These are phyloP conservation scores for Laburnicola sp. DNA, from an alignment of 2,329 filamentous ascomycete species.

Conservation along the genomic window DNA sequence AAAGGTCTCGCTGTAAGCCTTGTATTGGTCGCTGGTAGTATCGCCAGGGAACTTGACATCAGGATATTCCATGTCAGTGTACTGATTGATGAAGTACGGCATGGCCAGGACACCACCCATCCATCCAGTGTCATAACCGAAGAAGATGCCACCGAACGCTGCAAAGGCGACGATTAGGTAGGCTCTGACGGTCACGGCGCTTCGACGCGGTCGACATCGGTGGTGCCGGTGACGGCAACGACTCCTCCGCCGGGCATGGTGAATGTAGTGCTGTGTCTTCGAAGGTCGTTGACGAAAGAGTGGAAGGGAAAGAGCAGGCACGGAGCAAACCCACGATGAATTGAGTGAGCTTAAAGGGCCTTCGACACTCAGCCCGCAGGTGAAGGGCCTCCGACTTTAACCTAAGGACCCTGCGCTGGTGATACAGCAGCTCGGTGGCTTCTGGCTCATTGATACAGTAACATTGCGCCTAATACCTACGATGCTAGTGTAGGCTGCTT, in stretches of 20 bases:
- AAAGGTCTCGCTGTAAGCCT: slow-evolving; percentile 62
- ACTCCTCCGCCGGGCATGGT: slow-evolving; percentile 44
- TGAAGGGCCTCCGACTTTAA: slow-evolving; percentile 35
- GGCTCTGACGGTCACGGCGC: slow-evolving; percentile 53
- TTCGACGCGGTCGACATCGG: slow-evolving; percentile 60
- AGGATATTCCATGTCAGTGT: slow-evolving; percentile 38
- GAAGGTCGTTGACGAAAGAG: slow-evolving; percentile 9
- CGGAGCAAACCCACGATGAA: slow-evolving; percentile 27
- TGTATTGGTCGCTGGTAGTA: slow-evolving; percentile 60
- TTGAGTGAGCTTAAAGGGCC: slow-evolving; percentile 29
- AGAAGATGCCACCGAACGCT: slow-evolving; percentile 66
- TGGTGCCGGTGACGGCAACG: slow-evolving; percentile 41
- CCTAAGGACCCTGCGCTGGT: slow-evolving; percentile 28
- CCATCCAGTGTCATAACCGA: slow-evolving; percentile 79
- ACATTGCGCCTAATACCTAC: slow-evolving; percentile 31
- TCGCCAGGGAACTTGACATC: slow-evolving; percentile 45
- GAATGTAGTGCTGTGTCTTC: slow-evolving; percentile 18
- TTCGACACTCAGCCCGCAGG: slow-evolving; percentile 16
- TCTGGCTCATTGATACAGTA: slow-evolving; percentile 38
- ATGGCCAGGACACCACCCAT: slow-evolving; percentile 67
- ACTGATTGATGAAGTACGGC: slow-evolving; percentile 45
- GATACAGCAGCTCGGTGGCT: slow-evolving; percentile 41
- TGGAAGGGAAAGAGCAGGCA: slow-evolving; percentile 18
- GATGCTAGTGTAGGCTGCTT: slow-evolving; percentile 21
- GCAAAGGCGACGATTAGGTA: slow-evolving; percentile 54